These are phyloP conservation scores for Hyaloscypha bicolor DNA, from an alignment of 495 filamentous ascomycete species.

Conservation along the genomic window DNA sequence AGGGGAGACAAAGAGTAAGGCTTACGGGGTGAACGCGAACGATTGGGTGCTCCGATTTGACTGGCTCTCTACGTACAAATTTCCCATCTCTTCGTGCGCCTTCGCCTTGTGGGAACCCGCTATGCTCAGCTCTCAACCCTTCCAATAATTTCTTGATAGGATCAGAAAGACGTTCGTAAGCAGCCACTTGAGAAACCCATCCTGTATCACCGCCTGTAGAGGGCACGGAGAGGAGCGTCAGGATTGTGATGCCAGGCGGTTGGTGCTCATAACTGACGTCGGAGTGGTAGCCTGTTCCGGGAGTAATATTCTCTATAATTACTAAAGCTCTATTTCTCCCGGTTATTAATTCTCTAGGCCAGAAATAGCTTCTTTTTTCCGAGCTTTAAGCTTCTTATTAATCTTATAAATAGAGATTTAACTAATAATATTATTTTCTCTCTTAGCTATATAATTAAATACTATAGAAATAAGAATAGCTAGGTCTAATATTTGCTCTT, in stretches of 20 bases:
- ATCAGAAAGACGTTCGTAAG: conserved; percentile 60
- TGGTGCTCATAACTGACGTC: conserved; percentile 68
- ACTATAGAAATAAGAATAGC: no score
- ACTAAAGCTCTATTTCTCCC: no score
- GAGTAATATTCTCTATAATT: no score
- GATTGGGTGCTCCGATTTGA: conserved; percentile 59
- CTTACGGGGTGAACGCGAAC: conserved; percentile 58
- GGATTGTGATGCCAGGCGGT: conserved; percentile 66
- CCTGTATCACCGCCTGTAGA: conserved; percentile 63
- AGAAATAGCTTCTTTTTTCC: no score
- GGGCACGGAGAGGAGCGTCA: conserved; percentile 64
- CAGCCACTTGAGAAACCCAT: conserved; percentile 60
- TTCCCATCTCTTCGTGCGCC: conserved; percentile 43
- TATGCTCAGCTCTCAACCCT: conserved; percentile 62
- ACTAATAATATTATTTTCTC: no score
- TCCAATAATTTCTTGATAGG: conserved; percentile 60
- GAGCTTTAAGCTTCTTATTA: no score
- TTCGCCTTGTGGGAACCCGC: conserved; percentile 53
- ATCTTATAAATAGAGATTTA: no score
- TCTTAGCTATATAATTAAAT: no score
- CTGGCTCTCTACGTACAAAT: conserved; percentile 54
- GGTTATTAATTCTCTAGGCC: no score
- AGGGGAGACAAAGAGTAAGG: background rate
- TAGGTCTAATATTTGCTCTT: no score
- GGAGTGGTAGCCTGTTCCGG: conserved; percentile 62